These are phyloP conservation scores for Dendrocalamus latiflorus DNA, from an alignment of 202 grass and related monocot genomes.

Conservation along the genomic window DNA sequence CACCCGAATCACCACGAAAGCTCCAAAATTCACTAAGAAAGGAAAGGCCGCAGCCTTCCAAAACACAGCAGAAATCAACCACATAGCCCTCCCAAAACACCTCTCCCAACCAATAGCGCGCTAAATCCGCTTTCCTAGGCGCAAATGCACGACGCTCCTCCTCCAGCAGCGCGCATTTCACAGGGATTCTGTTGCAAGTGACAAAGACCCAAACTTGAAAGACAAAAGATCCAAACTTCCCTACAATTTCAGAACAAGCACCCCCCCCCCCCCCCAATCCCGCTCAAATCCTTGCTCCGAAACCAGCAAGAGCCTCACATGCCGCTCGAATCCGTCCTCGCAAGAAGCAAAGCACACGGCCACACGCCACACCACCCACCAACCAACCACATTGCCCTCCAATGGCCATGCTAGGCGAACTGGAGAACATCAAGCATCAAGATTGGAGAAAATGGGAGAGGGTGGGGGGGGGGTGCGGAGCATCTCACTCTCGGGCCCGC, in stretches of 20 bases:
- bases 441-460: background rate
- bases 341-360: background rate
- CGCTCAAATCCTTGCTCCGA: background rate
- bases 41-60: background rate
- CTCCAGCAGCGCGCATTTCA: background rate
- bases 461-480: background rate
- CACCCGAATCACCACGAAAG: background rate
- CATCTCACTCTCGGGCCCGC: constrained; percentile 75
- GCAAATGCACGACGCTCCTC: background rate
- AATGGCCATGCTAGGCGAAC: constrained; percentile 8
- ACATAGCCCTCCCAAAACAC: background rate
- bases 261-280: background rate
- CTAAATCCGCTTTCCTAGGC: background rate
- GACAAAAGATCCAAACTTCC: background rate
- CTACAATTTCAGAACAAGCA: background rate
- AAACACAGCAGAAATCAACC: background rate
- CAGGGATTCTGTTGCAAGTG: background rate
- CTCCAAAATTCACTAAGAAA: background rate
- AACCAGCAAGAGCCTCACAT: background rate
- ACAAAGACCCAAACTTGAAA: background rate
- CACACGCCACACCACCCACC: background rate
- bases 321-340: background rate
- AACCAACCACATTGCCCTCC: constrained; percentile 7
- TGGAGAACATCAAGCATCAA: background rate
- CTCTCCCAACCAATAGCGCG: background rate